These are phyloP conservation scores for Amanita pallidorosea DNA, from an alignment of 768 basidiomycete genomes.

Conservation along the genomic window DNA sequence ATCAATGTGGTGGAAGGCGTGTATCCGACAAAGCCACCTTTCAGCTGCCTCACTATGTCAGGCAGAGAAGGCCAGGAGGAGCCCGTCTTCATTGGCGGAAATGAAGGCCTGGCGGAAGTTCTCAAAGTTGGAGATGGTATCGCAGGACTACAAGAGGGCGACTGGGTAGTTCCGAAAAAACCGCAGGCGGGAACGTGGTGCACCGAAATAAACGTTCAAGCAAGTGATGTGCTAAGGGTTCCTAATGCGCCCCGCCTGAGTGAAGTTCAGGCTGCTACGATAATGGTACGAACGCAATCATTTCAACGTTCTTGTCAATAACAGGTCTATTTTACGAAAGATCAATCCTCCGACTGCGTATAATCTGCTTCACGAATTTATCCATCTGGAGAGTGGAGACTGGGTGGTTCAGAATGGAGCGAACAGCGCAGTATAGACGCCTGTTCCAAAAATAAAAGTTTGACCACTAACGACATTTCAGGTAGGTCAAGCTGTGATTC, in stretches of 20 bases:
- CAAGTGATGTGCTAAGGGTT: slow-evolving; percentile 51
- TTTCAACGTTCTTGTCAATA: neutral
- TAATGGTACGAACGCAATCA: slow-evolving; percentile 39
- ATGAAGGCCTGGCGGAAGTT: slow-evolving; percentile 68
- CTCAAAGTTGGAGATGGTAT: slow-evolving; percentile 49
- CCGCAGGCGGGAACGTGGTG: slow-evolving; percentile 73
- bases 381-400: slow-evolving; percentile 51
- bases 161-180: slow-evolving; percentile 67
- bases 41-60: slow-evolving; percentile 21
- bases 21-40: slow-evolving; percentile 58
- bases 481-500: slow-evolving; percentile 82
- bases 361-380: slow-evolving; percentile 70
- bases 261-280: slow-evolving; percentile 61
- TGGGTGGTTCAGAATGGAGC: slow-evolving; percentile 84
- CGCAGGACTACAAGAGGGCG: slow-evolving; percentile 34
- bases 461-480: slow-evolving; percentile 14
- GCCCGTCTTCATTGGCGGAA: slow-evolving; percentile 55
- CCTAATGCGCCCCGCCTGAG: slow-evolving; percentile 35
- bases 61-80: slow-evolving; percentile 20
- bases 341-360: slow-evolving; percentile 81
- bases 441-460: neutral
- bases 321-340: slow-evolving; percentile 18
- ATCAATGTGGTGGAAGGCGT: slow-evolving; percentile 74
- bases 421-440: slow-evolving; percentile 60
- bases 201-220: slow-evolving; percentile 39